Base-by-base conservation (phyloP, 2,329 filamentous ascomycete species). In the Claviceps sp. region DNA sequence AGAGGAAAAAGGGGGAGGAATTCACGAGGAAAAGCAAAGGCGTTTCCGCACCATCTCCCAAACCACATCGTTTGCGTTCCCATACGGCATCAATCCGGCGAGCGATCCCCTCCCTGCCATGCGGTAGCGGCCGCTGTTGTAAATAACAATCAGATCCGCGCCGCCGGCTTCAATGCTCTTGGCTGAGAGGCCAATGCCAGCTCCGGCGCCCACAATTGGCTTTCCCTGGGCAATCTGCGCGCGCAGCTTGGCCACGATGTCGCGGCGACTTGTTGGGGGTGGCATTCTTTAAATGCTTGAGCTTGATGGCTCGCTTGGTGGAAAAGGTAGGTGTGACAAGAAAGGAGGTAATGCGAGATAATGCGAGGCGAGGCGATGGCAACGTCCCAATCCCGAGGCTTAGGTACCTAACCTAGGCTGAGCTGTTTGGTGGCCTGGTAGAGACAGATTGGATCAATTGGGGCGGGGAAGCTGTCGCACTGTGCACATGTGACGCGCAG, bases 41-140 rank as follows among this genome's bases (percentile, higher is more conserved):
- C 16, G 19, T 16, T 44, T 44, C 50, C 61, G 52, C 57, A 75
- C 79, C 82, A 87, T 87, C 38, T 85, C 81, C 1, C 85, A 66
- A 0, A 87, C 82, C 2, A 85, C 76, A 55, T 82, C 77, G 59
- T 87, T 86, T 4, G 84, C 82, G 60, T 86, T 82, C 4, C 80
- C 79, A 61, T 84, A 87, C 0, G 83, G 82, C 81, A 86, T 84
- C 48, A 86, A 65, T 0, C 84, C 84, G 0, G 84, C 82, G 11
- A 87, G 65, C 0, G 81, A 85, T 0, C 84, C 84, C 43, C 80
- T 71, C 0, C 84, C 84, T 0, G 82, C 83, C 84, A 88, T 87
- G 10, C 84, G 78, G 62, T 83, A 87, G 4, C 83, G 76, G 0
- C 84, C 84, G 40, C 78, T 82, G 64, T 87, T 87, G 70, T 87